These are phyloP conservation scores for Tolypocladium tropicale DNA, from an alignment of 2,329 filamentous ascomycete genomes.

Conservation along the genomic window DNA sequence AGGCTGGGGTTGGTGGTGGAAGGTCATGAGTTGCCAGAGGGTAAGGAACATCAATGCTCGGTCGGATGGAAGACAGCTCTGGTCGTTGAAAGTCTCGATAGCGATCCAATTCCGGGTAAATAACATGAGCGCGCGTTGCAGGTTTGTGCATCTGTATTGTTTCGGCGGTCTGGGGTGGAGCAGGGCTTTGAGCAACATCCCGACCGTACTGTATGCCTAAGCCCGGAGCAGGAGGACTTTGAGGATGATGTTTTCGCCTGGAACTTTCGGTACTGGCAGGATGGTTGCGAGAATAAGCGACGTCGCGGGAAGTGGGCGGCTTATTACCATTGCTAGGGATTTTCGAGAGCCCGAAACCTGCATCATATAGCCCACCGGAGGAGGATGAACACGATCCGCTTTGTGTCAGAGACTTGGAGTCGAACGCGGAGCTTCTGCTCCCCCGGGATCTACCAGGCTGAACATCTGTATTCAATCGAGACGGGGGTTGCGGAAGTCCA, in stretches of 20 bases:
- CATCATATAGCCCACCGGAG: conserved; percentile 22
- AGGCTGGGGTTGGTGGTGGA: conserved; percentile 51
- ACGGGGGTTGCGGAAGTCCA: conserved; percentile 12
- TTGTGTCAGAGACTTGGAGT: conserved; percentile 19
- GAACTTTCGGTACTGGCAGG: conserved; percentile 22
- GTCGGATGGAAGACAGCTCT: conserved; percentile 20
- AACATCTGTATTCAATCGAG: conserved; percentile 20
- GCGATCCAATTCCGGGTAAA: conserved; percentile 52
- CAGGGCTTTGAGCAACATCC: conserved; percentile 31
- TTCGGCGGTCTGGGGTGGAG: conserved; percentile 31
- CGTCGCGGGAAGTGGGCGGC: conserved; percentile 22
- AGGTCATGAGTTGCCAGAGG: conserved; percentile 53
- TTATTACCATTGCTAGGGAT: conserved; percentile 24
- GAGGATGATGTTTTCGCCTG: conserved; percentile 29
- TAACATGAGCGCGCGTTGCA: conserved; percentile 30
- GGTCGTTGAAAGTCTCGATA: conserved; percentile 40
- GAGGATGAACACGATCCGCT: conserved; percentile 22
- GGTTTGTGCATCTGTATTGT: conserved; percentile 28
- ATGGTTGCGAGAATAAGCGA: conserved; percentile 16
- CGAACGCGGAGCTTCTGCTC: conserved; percentile 20
- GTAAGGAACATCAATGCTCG: conserved; percentile 37
- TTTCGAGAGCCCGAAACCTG: not conserved
- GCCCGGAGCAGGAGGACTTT: conserved; percentile 23
- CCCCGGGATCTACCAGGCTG: conserved; percentile 34
- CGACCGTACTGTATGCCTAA: conserved; percentile 28